These are phyloP conservation scores for Apiotrichum mycotoxinovorans DNA, from an alignment of 1,284 basidiomycete genomes.

Conservation along the genomic window DNA sequence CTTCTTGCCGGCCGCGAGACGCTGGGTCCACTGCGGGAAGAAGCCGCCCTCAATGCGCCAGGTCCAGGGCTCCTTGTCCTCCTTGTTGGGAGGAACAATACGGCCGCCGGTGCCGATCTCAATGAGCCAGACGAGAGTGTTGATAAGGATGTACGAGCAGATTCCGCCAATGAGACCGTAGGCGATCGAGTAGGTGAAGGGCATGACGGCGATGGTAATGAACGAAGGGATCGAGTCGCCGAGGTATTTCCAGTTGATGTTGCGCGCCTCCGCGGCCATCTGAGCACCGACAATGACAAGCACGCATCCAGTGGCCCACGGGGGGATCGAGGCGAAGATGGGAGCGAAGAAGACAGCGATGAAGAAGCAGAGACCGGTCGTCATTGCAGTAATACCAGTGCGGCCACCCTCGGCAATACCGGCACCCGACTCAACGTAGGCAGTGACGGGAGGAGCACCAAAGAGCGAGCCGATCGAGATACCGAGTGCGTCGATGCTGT, in stretches of 20 bases:
- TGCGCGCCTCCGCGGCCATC: conserved; percentile 81
- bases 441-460: conserved; percentile 82
- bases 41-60: conserved; percentile 22
- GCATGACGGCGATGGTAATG: conserved; percentile 69
- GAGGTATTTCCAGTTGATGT: conserved; percentile 85
- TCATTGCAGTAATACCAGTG: conserved; percentile 77
- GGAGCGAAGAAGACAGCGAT: conserved; percentile 84
- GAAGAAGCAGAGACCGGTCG: conserved; percentile 75
- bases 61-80: conserved; percentile 22
- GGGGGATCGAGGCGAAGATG: conserved; percentile 79
- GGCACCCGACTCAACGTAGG: conserved; percentile 60
- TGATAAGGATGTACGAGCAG: conserved; percentile 20
- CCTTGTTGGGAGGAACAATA: conserved; percentile 16
- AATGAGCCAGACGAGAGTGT: conserved; percentile 14
- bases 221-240: conserved; percentile 83
- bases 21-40: conserved; percentile 17
- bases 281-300: conserved; percentile 80
- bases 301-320: conserved; percentile 85
- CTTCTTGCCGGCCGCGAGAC: conserved; percentile 14
- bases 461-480: conserved; percentile 55
- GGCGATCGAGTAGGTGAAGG: conserved; percentile 58
- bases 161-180: conserved; percentile 24
- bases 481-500: conserved; percentile 58
- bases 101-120: conserved; percentile 13
- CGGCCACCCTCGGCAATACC: conserved; percentile 70